These are phyloP conservation scores for Raddia guianensis DNA, from an alignment of 176 grass and related monocot genomes.

Conservation along the genomic window DNA sequence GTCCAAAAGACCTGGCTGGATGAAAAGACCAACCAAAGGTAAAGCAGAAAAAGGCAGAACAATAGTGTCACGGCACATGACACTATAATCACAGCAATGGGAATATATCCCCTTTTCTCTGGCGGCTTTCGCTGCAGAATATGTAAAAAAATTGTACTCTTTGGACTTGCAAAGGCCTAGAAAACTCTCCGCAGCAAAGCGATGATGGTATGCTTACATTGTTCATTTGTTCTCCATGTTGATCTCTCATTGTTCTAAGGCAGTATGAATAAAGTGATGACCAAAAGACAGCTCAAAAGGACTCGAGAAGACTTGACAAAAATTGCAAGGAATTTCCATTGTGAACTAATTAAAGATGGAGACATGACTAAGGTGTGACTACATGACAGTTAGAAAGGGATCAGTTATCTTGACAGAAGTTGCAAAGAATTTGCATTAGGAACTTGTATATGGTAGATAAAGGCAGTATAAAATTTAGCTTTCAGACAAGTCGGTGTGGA, in stretches of 20 bases:
- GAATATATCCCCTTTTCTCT: slow-evolving; percentile 43
- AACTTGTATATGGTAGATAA: neutral
- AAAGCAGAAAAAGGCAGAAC: slow-evolving; percentile 31
- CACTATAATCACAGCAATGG: slow-evolving; percentile 25
- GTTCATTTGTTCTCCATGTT: slow-evolving; percentile 42
- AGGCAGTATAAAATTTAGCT: neutral
- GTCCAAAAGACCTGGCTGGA: slow-evolving; percentile 4
- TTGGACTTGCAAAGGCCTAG: slow-evolving; percentile 37
- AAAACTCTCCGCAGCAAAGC: slow-evolving; percentile 33
- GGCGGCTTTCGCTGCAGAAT: slow-evolving; percentile 8
- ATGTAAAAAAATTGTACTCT: neutral
- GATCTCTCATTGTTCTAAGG: slow-evolving; percentile 30
- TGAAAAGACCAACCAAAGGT: slow-evolving; percentile 29
- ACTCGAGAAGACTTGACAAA: slow-evolving; percentile 29
- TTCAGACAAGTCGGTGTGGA: slow-evolving; percentile 24
- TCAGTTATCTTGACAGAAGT: slow-evolving; percentile 14
- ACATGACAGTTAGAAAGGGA: neutral
- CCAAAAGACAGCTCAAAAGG: slow-evolving; percentile 32
- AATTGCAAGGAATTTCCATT: slow-evolving; percentile 31
- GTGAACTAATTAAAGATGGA: slow-evolving; percentile 18
- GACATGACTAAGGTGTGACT: neutral
- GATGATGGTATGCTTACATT: slow-evolving; percentile 20
- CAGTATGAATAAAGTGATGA: slow-evolving; percentile 27
- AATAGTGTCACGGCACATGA: slow-evolving; percentile 40
- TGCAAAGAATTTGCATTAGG: slow-evolving; percentile 29